Percentiles rank a stretch among this genome's conserved stretches.
Evolutionary conservation across 2,329 filamentous ascomycete species (phyloP).

Genomic region (Sporothrix globosa): DNA sequence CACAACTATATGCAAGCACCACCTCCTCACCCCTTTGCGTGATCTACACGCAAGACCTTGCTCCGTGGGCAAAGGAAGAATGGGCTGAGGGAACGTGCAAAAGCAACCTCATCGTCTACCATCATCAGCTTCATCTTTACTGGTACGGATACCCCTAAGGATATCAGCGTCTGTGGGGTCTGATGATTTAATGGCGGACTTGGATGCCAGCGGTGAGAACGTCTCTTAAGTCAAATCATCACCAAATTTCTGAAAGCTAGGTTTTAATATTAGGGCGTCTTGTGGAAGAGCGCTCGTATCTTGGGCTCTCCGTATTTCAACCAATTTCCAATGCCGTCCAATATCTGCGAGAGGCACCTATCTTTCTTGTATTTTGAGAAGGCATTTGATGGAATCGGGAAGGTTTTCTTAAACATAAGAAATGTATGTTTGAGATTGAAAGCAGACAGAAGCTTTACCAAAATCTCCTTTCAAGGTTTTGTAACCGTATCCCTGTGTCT

Average conservation of each 20-base stretch:
- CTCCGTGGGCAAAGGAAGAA: conserved; percentile 24
- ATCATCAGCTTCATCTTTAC: conserved; percentile 4
- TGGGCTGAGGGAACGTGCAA: conserved; percentile 12
- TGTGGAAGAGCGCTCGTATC: not conserved
- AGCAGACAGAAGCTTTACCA: not conserved
- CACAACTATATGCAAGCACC: not conserved
- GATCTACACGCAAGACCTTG: conserved; percentile 29
- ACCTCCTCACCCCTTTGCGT: conserved; percentile 23
- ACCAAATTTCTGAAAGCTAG: not conserved
- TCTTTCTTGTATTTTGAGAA: not conserved
- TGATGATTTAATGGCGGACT: not conserved
- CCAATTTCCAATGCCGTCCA: not conserved
- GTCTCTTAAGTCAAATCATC: not conserved
- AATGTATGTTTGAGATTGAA: not conserved
- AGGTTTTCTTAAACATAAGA: not conserved
- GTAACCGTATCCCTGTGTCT: not conserved
- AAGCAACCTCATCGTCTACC: not conserved
- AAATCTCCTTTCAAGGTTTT: not conserved
- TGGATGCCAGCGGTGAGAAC: not conserved
- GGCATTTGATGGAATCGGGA: not conserved
- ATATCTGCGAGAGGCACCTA: not conserved
- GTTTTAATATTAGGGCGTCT: not conserved
- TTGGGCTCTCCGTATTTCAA: not conserved
- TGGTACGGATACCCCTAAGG: conserved; percentile 15
- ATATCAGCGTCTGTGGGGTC: conserved; percentile 22